These are phyloP conservation scores for Picochlorum sp. DNA, from an alignment of 139 green algal genomes.

Conservation along the genomic window DNA sequence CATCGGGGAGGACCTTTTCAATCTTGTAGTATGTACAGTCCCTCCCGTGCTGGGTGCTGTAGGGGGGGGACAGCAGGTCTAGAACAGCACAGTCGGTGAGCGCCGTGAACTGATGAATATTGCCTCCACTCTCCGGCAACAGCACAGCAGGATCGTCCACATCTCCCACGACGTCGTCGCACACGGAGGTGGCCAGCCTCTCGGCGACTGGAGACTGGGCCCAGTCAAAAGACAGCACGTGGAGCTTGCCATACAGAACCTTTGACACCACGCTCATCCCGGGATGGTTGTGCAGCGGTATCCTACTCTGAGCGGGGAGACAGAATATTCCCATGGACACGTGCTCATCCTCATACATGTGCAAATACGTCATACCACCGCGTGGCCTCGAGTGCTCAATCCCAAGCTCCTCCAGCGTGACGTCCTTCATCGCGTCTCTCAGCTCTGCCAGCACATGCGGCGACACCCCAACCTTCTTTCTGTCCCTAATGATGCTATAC, in stretches of 20 bases:
- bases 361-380: constrained; percentile 57
- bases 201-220: not conserved
- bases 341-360: constrained; percentile 65
- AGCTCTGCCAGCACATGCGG: not conserved
- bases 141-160: constrained; percentile 39
- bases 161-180: constrained; percentile 38
- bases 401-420: not conserved
- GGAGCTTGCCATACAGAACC: constrained; percentile 76
- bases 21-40: constrained; percentile 80
- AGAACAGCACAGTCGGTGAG: constrained; percentile 77
- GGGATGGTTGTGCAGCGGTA: constrained; percentile 88
- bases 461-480: not conserved
- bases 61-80: constrained; percentile 84
- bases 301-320: constrained; percentile 45
- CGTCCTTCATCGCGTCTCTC: not conserved
- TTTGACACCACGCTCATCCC: constrained; percentile 63
- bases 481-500: constrained; percentile 1
- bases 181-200: constrained; percentile 23
- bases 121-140: constrained; percentile 58
- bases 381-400: not conserved
- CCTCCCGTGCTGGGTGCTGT: constrained; percentile 42
- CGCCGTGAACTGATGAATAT: constrained; percentile 85
- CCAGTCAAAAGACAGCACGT: constrained; percentile 70
- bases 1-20: not conserved
- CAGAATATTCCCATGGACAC: constrained; percentile 85